Evolutionary conservation across 2,329 filamentous ascomycete species (phyloP).

Genomic region (Didymella segeticola): DNA sequence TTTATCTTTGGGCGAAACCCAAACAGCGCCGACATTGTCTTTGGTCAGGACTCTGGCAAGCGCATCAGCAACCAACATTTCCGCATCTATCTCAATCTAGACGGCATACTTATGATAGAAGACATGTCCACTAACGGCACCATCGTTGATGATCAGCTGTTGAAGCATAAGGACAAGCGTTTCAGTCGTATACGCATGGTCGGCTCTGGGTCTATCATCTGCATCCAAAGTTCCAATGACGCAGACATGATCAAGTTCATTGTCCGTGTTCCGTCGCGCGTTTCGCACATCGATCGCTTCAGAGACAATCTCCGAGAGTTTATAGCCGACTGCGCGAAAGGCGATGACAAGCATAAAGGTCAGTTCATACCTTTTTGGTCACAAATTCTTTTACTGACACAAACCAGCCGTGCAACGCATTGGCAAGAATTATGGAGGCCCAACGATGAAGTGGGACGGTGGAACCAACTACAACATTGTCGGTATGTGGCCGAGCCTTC

Average conservation of each 20-base stretch:
- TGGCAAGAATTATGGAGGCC: constrained; percentile 36
- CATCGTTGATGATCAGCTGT: constrained; percentile 74
- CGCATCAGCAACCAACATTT: constrained; percentile 96
- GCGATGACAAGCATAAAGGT: constrained; percentile 33
- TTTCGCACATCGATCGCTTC: constrained; percentile 72
- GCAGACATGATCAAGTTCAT: constrained; percentile 78
- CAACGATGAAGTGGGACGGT: constrained; percentile 81
- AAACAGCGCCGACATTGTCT: constrained; percentile 73
- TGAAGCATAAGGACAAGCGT: constrained; percentile 59
- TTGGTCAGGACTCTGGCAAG: constrained; percentile 68
- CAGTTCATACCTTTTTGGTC: background rate
- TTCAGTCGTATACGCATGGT: constrained; percentile 67
- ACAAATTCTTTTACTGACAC: constrained; percentile 1
- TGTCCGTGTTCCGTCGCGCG: constrained; percentile 78
- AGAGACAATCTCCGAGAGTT: constrained; percentile 73
- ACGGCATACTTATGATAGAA: constrained; percentile 87
- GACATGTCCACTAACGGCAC: constrained; percentile 97
- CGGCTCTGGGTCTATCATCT: constrained; percentile 74
- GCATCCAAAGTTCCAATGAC: constrained; percentile 63
- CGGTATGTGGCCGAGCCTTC: constrained; percentile 21
- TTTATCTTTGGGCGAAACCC: constrained; percentile 87
- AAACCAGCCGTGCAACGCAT: constrained; percentile 30
- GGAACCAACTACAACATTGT: constrained; percentile 84
- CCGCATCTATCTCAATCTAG: constrained; percentile 86
- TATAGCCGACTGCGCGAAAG: constrained; percentile 54